Percentiles rank a stretch among this genome's conserved stretches.
phyloP scores from a whole-genome alignment of 495 filamentous ascomycete genomes.

The Neurospora sp. region DNA sequence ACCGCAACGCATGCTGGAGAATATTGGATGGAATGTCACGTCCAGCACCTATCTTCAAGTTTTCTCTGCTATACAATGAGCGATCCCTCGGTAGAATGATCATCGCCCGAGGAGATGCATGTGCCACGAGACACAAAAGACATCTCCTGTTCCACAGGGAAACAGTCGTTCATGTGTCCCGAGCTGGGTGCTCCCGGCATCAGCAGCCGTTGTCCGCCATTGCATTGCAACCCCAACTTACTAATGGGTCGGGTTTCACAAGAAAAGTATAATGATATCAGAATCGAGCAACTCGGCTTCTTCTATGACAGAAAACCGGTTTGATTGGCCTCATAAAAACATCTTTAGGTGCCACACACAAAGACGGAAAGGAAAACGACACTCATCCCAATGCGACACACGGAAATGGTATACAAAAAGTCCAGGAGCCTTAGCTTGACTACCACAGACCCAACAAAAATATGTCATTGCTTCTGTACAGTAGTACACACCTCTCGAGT shows the following conservation, averaged over 20 bases:
- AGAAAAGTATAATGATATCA: background rate
- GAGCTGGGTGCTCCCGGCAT: background rate
- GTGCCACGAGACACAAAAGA: background rate
- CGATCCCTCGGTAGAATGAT: background rate
- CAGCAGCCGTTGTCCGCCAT: background rate
- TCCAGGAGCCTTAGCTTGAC: background rate
- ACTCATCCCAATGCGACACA: background rate
- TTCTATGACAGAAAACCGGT: background rate
- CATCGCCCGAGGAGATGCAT: background rate
- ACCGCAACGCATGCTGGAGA: background rate
- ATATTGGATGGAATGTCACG: background rate
- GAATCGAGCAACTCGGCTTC: background rate
- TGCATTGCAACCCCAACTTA: background rate
- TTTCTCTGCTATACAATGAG: background rate
- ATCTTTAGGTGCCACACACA: background rate
- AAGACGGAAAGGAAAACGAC: background rate
- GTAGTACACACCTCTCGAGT: background rate
- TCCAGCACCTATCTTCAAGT: background rate
- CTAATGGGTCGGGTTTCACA: background rate
- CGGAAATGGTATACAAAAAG: background rate
- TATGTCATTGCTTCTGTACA: background rate
- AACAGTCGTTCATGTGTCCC: background rate
- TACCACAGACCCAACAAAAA: background rate
- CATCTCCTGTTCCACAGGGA: background rate
- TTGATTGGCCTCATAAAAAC: background rate